Evolutionary conservation across 1,284 basidiomycete species (phyloP), one percentile per base, ranked within the genome.

Genomic region (Stereum hirsutum): DNA sequence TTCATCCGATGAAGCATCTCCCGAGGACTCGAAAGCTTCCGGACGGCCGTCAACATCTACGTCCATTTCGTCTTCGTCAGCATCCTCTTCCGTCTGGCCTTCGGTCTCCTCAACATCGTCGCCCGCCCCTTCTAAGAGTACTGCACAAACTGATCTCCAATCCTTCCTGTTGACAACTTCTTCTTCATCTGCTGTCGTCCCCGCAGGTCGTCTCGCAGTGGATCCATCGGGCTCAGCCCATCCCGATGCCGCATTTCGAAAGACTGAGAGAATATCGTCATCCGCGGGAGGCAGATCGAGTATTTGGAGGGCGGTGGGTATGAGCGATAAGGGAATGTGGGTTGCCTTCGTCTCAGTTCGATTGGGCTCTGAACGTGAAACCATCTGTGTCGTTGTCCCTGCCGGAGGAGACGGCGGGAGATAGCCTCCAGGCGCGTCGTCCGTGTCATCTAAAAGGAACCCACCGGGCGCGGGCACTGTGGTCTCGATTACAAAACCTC

Each of bases 271-370:
- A 8, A 86, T 68, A 44, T 85, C 74, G 14, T 72, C 68, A 51
- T 89, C 86, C 53, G 82, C 75, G 2, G 80, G 69, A 7, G 70
- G 70, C 4, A 88, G 63, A 49, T 79, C 74, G 19, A 89, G 66
- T n/a, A 65, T 50, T 49, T 72, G 69, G 1, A 89, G 69, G 12
- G 82, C 82, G n/a, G 57, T 50, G 3, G 83, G 77, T 33, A 88
- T 67, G n/a, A 66, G 58, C 10, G 72, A 66, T 17, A 88, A 53
- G 0, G 71, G 66, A 20, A 87, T 76, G 26, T 64, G 45, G 2
- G 37, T 46, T 36, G 36, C 7, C 24, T 26, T 38, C 15, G 17
- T 34, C 27, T 10, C 5, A 5, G 19, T 34, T 32, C 20, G 20
- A 20, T 7, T 25, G 7, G 7, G 24, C 34, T n/a, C 26, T 30